phyloP scores from a whole-genome alignment of 2,329 filamentous ascomycete species.

The Cladosporium colombiae region DNA sequence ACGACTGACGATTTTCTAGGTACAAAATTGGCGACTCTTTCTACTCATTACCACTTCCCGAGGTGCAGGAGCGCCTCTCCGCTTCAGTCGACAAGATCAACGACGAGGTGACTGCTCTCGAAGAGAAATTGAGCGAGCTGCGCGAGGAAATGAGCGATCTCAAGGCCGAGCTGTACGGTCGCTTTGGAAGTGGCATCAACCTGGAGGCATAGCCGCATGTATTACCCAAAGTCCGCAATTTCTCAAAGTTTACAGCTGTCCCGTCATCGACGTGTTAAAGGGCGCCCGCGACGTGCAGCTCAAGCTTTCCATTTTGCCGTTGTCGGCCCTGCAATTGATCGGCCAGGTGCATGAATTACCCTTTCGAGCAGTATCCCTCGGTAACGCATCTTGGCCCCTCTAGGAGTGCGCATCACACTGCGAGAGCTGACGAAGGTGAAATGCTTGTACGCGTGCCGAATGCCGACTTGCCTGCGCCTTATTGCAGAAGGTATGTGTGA shows the following conservation, averaged over 20 bases:
- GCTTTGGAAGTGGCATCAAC: constrained; percentile 97
- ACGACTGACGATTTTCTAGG: constrained; percentile 48
- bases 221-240: constrained; percentile 11
- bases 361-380: constrained; percentile 5
- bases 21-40: constrained; percentile 98
- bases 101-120: constrained; percentile 70
- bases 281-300: constrained; percentile 7
- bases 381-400: constrained; percentile 19
- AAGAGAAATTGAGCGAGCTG: constrained; percentile 72
- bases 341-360: constrained; percentile 12
- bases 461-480: constrained; percentile 5
- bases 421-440: constrained; percentile 11
- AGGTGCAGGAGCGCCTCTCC: constrained; percentile 83
- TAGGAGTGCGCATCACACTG: constrained; percentile 11
- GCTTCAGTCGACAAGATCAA: constrained; percentile 73
- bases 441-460: constrained; percentile 17
- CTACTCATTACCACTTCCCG: constrained; percentile 77
- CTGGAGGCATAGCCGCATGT: constrained; percentile 69
- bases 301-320: constrained; percentile 13
- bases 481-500: neutral
- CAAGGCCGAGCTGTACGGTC: constrained; percentile 89
- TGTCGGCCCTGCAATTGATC: constrained; percentile 15
- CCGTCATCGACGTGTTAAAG: constrained; percentile 7
- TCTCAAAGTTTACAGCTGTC: constrained; percentile 15
- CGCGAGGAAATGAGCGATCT: constrained; percentile 86